Base-by-base conservation (phyloP, 75 land plant genomes). In the Pinus tabuliformis region DNA sequence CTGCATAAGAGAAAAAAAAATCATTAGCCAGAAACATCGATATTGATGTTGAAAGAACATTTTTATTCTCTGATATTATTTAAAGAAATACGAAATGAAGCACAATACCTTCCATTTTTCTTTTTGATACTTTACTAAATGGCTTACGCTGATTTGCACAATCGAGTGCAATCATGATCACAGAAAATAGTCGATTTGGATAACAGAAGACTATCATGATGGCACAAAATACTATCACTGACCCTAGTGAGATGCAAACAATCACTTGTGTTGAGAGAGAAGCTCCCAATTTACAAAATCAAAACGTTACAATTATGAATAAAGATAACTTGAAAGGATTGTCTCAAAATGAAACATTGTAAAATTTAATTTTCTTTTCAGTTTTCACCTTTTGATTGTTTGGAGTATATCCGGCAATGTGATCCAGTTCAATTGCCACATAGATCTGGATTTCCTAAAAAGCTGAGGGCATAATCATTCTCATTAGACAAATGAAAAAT, bases 181-280 rank as follows among this genome's bases (percentile, higher is more conserved):
- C 30, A 30, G 0, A 1, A 30, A 30, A 30, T 30, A 30, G 30
- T 30, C 1, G 30, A 30, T 30, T 80, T 88, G 88, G 85, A 5
- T 83, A 58, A 39, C 86, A 91, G 5, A 78, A 82, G n/a, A 86
- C 85, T 12, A 84, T 75, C 18, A 91, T 58, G 59, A 88, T 86
- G 85, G 88, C 74, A 57, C 88, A 78, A 57, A 88, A 81, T 74
- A 91, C 58, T 12, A 84, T 80, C 15, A 88, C 83, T 5, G 85
- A 85, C 57, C 87, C 90, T 57, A 91, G 59, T 17, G 88, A 83
- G 78, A 91, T 91, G 4, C 90, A 90, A 5, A 88, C 76, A 11
- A 17, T 28, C 15, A 30, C 6, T 17, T 14, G 33, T n/a, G 17
- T 70, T 22, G 30, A 36, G 0, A 62, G 56, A 60, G 68, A 9